Evolutionary conservation across 1,139 yeast genomes (phyloP).

Genomic region (Scheffersomyces parashehatae): DNA sequence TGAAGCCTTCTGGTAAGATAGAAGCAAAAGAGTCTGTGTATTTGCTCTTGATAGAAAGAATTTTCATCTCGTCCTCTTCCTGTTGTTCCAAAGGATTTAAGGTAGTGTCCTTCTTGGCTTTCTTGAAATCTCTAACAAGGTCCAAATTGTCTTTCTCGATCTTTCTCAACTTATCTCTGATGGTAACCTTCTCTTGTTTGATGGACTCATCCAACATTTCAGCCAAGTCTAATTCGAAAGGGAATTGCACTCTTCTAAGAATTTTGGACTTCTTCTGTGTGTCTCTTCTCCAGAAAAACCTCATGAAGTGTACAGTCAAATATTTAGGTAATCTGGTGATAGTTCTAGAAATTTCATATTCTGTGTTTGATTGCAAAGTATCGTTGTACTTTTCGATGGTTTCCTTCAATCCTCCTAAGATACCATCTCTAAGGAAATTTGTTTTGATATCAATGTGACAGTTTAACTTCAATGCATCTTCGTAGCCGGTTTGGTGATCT

Average conservation of each 20-base stretch:
- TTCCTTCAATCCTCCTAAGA: constrained; percentile 73
- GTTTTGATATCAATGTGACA: constrained; percentile 88
- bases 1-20: constrained; percentile 37
- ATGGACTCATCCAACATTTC: constrained; percentile 81
- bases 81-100: constrained; percentile 42
- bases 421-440: constrained; percentile 86
- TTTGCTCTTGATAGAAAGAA: constrained; percentile 45
- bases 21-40: constrained; percentile 43
- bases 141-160: constrained; percentile 77
- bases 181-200: constrained; percentile 62
- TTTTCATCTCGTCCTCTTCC: constrained; percentile 50
- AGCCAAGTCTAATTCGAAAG: constrained; percentile 85
- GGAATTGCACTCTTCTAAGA: constrained; percentile 90
- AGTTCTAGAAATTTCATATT: constrained; percentile 65
- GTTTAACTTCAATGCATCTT: constrained; percentile 68
- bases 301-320: constrained; percentile 85
- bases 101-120: constrained; percentile 51
- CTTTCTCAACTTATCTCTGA: constrained; percentile 76
- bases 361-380: constrained; percentile 66
- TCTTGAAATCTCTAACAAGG: constrained; percentile 73
- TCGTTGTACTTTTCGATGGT: constrained; percentile 75
- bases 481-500: constrained; percentile 42
- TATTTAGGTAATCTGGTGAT: constrained; percentile 84
- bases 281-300: constrained; percentile 95
- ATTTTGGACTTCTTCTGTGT: constrained; percentile 90